Conservation (phyloP, 345 rosid genomes). For the Excoecaria cochinchinensis region DNA sequence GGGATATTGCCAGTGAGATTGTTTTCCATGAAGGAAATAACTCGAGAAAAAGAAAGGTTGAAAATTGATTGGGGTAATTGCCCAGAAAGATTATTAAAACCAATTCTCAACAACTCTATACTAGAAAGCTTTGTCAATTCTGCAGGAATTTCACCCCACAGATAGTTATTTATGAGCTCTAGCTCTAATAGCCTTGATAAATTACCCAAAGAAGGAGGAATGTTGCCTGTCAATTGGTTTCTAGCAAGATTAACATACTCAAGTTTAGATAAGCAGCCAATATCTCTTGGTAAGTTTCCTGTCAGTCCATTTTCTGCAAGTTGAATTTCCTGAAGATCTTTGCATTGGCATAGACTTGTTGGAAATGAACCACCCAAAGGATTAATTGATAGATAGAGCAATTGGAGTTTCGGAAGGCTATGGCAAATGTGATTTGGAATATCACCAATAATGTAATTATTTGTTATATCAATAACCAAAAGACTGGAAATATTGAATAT, state of each 20-base stretch:
- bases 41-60: neutral
- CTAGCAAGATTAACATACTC: neutral
- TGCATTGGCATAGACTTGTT: neutral
- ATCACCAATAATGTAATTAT: neutral
- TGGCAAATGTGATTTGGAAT: neutral
- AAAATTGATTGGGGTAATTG: neutral
- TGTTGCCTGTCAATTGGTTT: neutral
- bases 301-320: neutral
- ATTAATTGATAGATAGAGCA: neutral
- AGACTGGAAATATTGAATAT: neutral
- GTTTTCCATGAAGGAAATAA: neutral
- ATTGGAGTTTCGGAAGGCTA: neutral
- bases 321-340: neutral
- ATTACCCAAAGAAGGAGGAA: constrained; percentile 3
- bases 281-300: neutral
- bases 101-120: neutral
- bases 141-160: constrained; percentile 1
- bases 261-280: neutral
- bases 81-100: constrained; percentile 1
- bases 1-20: neutral
- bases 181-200: neutral
- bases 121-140: neutral
- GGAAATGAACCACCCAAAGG: neutral
- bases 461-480: neutral
- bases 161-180: neutral